Evolutionary conservation across 306 rosid genomes (phyloP).

Genomic region (Pterocarpus santalinus): DNA sequence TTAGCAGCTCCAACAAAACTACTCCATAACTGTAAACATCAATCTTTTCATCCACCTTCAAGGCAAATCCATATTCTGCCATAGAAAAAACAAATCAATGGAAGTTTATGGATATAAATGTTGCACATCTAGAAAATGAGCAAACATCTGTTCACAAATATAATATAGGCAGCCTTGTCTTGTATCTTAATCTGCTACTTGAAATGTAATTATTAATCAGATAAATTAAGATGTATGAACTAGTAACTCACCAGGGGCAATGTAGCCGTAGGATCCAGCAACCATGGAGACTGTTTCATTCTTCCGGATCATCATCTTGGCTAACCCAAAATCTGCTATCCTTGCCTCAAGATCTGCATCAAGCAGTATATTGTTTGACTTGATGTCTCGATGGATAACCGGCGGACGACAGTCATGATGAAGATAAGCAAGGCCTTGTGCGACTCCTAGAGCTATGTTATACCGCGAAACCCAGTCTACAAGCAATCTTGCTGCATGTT

Average conservation of each 20-base stretch:
- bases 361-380: constrained; percentile 88
- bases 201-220: constrained; percentile 13
- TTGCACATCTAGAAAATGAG: background rate
- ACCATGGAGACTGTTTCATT: constrained; percentile 95
- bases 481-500: constrained; percentile 68
- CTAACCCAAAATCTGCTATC: constrained; percentile 94
- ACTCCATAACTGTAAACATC: constrained; percentile 95
- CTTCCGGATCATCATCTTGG: constrained; percentile 86
- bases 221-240: constrained; percentile 31
- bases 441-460: constrained; percentile 90
- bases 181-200: constrained; percentile 11
- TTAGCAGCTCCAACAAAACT: constrained; percentile 89
- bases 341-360: constrained; percentile 92
- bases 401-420: constrained; percentile 96
- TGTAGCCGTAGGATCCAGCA: constrained; percentile 97
- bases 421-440: constrained; percentile 95
- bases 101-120: constrained; percentile 23
- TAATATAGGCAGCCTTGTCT: background rate
- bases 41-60: constrained; percentile 94
- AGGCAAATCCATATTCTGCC: constrained; percentile 90
- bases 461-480: constrained; percentile 94
- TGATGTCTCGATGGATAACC: constrained; percentile 89
- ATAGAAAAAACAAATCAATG: constrained; percentile 27
- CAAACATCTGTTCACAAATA: constrained; percentile 19
- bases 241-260: constrained; percentile 86